phyloP scores from a whole-genome alignment of 2,329 filamentous ascomycete genomes.

The Microdochium trichocladiopsis region DNA sequence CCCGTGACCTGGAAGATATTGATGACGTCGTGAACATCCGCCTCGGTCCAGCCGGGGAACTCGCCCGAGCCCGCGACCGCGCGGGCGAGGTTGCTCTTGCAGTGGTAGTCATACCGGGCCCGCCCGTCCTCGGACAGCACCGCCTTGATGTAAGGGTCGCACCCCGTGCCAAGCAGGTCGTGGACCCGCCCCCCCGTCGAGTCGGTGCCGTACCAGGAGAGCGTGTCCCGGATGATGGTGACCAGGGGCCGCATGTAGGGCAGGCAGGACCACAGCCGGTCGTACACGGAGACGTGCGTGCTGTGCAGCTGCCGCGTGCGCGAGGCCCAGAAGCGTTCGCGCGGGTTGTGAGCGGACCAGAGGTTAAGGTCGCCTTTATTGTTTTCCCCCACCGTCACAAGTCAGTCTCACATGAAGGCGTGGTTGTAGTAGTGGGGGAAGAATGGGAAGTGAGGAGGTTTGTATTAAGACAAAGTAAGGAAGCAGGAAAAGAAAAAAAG shows the following conservation, averaged over 20 bases:
- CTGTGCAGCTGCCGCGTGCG: constrained; percentile 74
- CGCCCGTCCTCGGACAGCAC: constrained; percentile 55
- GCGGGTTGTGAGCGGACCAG: constrained; percentile 69
- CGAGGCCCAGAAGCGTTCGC: constrained; percentile 76
- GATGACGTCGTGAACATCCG: constrained; percentile 76
- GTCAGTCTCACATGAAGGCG: neutral
- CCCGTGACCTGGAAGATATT: constrained; percentile 85
- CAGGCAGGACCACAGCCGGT: constrained; percentile 71
- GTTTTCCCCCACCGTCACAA: neutral
- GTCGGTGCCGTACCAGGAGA: constrained; percentile 54
- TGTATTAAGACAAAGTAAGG: too few relatives aligned
- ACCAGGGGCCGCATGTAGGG: constrained; percentile 70
- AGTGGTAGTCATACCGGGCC: constrained; percentile 68
- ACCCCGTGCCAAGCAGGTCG: constrained; percentile 75
- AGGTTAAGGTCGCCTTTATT: constrained; percentile 66
- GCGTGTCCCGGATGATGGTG: constrained; percentile 63
- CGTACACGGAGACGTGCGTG: constrained; percentile 63
- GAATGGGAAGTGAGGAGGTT: too few relatives aligned
- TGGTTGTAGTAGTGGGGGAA: neutral
- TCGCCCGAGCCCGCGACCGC: constrained; percentile 64
- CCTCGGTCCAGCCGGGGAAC: constrained; percentile 38
- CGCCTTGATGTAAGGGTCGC: constrained; percentile 76
- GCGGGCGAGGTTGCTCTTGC: constrained; percentile 73
- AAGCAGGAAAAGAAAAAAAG: too few relatives aligned
- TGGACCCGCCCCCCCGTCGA: constrained; percentile 62